Conservation (phyloP, 306 rosid species). For the Cucurbita moschata region DNA sequence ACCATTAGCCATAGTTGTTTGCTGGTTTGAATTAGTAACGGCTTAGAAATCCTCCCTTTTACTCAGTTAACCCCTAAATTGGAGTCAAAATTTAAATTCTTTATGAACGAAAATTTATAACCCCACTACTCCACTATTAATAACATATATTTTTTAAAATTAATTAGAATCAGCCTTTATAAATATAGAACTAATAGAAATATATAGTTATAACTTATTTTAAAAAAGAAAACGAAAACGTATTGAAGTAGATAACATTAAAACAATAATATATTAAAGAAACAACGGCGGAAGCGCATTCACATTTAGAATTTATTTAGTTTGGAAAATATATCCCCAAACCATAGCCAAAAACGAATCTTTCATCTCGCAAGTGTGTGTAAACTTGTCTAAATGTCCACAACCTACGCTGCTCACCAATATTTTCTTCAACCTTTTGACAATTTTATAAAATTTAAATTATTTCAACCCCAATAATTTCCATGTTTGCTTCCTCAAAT, state of each 20-base stretch:
- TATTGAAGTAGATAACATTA: too few relatives aligned
- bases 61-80: too few relatives aligned
- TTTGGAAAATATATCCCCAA: neutral
- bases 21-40: neutral
- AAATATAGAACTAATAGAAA: neutral
- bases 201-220: neutral
- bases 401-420: neutral
- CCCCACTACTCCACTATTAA: too few relatives aligned
- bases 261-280: too few relatives aligned
- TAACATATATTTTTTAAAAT: too few relatives aligned
- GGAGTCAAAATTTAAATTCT: too few relatives aligned
- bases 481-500: neutral
- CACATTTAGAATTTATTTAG: too few relatives aligned
- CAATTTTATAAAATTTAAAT: neutral
- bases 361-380: neutral
- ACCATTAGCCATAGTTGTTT: too few relatives aligned
- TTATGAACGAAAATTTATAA: too few relatives aligned
- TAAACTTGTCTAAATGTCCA: neutral
- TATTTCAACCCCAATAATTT: neutral
- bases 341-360: neutral
- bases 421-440: neutral
- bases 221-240: too few relatives aligned
- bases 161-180: neutral
- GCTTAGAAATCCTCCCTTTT: neutral
- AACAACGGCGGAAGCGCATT: too few relatives aligned